Base-by-base conservation (phyloP, 2,329 filamentous ascomycete genomes). In the Neocucurbitaria cava region DNA sequence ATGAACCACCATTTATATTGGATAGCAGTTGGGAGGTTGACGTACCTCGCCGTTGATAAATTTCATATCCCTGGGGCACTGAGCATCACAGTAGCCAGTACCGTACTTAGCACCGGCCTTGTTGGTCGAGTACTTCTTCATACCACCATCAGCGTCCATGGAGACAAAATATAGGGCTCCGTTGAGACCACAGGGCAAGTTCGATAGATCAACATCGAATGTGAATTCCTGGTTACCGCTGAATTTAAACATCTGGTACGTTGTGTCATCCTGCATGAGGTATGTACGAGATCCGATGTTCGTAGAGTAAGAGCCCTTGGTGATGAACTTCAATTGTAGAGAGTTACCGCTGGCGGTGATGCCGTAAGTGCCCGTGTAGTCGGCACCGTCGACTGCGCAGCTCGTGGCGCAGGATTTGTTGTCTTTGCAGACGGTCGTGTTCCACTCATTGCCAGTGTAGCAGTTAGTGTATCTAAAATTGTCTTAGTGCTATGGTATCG, bases 141-240 rank as follows among this genome's bases (percentile, higher is more conserved):
- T 58, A 28, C 86, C 87, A 62, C 88, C 89, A 64, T 87, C 84
- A 6, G 79, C 76, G 15, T 83, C 80, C 85, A 89, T 89, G 57
- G 81, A 76, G 5, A 83, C 78, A 41, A 89, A 71, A 54, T 71
- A 73, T 20, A 71, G 44, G 5, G 70, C 71, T 35, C 87, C 88
- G 69, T 91, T 90, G 49, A 91, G 77, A 45, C 88, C 89, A 64
- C 89, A 91, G 43, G 83, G 83, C n/a, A 89, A 76, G 53, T 82
- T 81, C 17, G 86, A 89, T 18, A 89, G 58, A 44, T 76, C 74
- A 1, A 76, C 72, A 46, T 76, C 74, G 36, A 76, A 76, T 8
- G 66, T 70, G 54, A 76, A 76, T 55, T 76, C 74, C 88, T 88
- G 64, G 36, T 75, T 71, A 18, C 70, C 68, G 21, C 71, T 65